A percentile compares a stretch with the other conserved stretches of the same genome.
Conservation (phyloP, 371 early-diverging fungal genomes). For the Dentiscutata heterogama region DNA sequence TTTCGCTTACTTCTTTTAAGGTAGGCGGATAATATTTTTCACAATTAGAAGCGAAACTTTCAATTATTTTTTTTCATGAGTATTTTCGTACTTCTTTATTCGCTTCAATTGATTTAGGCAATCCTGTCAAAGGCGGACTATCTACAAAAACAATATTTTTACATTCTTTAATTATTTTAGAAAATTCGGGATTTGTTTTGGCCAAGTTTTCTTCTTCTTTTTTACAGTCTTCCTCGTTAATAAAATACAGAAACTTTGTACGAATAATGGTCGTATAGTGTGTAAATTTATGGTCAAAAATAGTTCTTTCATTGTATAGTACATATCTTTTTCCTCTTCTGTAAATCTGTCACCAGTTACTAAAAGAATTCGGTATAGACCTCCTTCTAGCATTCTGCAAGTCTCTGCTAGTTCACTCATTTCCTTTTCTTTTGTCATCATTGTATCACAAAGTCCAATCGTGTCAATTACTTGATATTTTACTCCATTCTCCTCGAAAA, state of each 20-base stretch:
- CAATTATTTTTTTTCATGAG: too few relatives aligned
- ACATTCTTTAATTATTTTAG: too few relatives aligned
- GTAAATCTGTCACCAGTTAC: conserved; percentile 25
- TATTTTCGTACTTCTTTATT: too few relatives aligned
- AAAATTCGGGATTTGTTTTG: too few relatives aligned
- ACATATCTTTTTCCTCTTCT: not conserved
- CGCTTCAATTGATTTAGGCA: not conserved
- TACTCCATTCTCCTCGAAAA: not conserved
- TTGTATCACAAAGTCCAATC: not conserved
- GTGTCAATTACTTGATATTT: not conserved
- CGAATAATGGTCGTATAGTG: conserved; percentile 11
- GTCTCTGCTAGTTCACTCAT: not conserved
- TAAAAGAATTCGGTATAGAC: conserved; percentile 18
- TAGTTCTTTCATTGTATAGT: not conserved
- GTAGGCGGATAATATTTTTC: too few relatives aligned
- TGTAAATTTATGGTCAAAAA: not conserved
- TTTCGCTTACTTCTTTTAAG: too few relatives aligned
- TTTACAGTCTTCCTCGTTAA: not conserved
- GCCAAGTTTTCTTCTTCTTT: not conserved
- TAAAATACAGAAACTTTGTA: not conserved
- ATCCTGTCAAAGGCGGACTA: conserved; percentile 14
- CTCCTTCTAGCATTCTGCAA: not conserved
- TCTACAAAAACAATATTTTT: not conserved
- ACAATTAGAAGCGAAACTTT: too few relatives aligned
- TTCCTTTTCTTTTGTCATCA: not conserved